phyloP scores from a whole-genome alignment of 192 early-diverging fungal species.

The Funneliformis geosporum region DNA sequence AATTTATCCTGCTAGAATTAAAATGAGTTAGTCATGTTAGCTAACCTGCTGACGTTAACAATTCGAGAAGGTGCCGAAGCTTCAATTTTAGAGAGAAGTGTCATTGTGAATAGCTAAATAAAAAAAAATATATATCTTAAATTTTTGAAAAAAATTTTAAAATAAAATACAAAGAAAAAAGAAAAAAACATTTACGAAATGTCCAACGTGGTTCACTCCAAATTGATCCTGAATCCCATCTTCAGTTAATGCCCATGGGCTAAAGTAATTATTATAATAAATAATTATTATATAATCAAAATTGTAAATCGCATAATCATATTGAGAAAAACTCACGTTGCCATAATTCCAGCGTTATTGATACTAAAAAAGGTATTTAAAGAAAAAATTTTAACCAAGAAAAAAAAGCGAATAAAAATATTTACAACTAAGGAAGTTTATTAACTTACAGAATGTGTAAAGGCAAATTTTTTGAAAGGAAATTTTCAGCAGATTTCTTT shows the following conservation, averaged over 20 bases:
- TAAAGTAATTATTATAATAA: slow-evolving; percentile 3
- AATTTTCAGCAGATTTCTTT: slow-evolving; percentile 35
- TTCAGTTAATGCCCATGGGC: slow-evolving; percentile 36
- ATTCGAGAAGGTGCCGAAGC: slow-evolving; percentile 51
- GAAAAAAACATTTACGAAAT: slow-evolving; percentile 15
- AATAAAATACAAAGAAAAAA: too few relatives aligned
- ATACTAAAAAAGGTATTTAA: slow-evolving; percentile 13
- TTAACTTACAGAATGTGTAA: slow-evolving; percentile 47
- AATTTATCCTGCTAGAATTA: too few relatives aligned
- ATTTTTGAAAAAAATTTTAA: background rate
- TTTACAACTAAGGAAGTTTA: background rate
- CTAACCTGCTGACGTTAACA: slow-evolving; percentile 46
- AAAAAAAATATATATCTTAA: background rate
- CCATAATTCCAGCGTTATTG: slow-evolving; percentile 44
- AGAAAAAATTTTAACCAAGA: background rate
- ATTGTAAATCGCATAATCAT: background rate
- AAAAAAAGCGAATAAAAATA: background rate
- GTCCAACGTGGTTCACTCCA: slow-evolving; percentile 52
- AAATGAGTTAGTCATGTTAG: too few relatives aligned
- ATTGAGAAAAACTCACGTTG: slow-evolving; percentile 13
- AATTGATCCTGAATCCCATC: slow-evolving; percentile 51
- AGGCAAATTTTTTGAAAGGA: slow-evolving; percentile 38
- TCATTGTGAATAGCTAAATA: slow-evolving; percentile 32
- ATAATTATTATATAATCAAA: background rate
- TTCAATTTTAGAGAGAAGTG: slow-evolving; percentile 44